Base-by-base conservation (phyloP, 495 filamentous ascomycete species). In the Lentithecium fluviatile region DNA sequence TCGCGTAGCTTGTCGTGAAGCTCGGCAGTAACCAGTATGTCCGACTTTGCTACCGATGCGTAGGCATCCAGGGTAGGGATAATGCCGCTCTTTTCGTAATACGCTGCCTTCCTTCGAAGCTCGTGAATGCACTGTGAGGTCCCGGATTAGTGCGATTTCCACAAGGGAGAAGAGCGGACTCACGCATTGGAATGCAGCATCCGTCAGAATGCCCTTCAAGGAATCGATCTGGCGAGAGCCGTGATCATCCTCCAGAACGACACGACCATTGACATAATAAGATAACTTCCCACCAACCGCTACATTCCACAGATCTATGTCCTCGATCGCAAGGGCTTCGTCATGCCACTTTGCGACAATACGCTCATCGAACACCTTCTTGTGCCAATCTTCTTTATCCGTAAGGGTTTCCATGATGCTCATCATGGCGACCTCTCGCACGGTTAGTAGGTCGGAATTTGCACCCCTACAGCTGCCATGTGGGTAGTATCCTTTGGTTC, bases 331-430 rank as follows among this genome's bases (percentile, higher is more conserved):
- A 1, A 60, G 26, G 15, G 74, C 62, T 56, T 79, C 76, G 11
- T 71, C 42, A 2, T 69, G 66, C 77, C 79, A 80, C 55, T 74
- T 73, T 0, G 46, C 25, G 0, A 71, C 70, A 52, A 77, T 75
- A 38, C 59, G 43, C 2, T 80, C 73, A 60, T 85, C 75, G 40
- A 80, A 82, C 56, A 85, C 76, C 63, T 85, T 81, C 15, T 69
- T 66, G 52, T 80, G 74, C 83, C 80, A 85, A 21, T 76, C 71
- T 6, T 73, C 71, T 56, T 79, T 80, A 62, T 83, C 73, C 26
- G 79, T 76, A 17, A 80, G 64, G 4, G 58, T 25, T 49, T 79
- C 73, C 70, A 80, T 77, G 12, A 75, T 65, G 15, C 11, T 36
- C 50, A 53, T 52, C 48, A 60, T 60, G 32, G 57, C 57, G 24